Base-by-base conservation (phyloP, 768 basidiomycete genomes). In the Trichaptum fuscoviolaceum region DNA sequence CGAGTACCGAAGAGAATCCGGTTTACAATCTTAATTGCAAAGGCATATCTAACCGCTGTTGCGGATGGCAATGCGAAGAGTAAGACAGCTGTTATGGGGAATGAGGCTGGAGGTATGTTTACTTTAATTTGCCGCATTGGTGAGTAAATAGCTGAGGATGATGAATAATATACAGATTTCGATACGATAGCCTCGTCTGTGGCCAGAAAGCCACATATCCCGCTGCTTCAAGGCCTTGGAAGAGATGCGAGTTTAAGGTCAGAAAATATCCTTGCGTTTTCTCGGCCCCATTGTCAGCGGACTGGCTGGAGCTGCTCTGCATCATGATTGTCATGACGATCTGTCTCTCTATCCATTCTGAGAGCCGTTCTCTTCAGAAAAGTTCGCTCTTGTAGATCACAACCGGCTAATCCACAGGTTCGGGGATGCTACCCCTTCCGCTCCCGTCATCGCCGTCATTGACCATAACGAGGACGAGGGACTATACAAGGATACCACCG, bases 401-500 rank as follows among this genome's bases (percentile, higher is more conserved):
- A 99, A 99, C 73, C 80, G 81, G 7, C 82, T 97, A 23, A 76
- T 75, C 27, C 71, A 78, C 1, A 71, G 72, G 42, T 90, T 85
- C 73, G 69, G 76, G 1, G 52, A 67, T 2, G 73, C 77, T 57
- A 82, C 81, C 68, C 76, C 80, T 0, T 72, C 75, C 36, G 77
- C 81, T 0, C 76, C 77, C 20, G 93, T 99, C 15, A 80, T 85
- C 0, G 88, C 90, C 1, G 81, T 99, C 63, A 78, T 99, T 30
- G 97, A 99, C 75, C 96, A 99, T 73, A 95, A 99, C 73, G 87
- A 82, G 18, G 96, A 99, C 75, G 96, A 99, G 72, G 81, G 83
- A 0, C 75, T 82, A 1, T 84, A 97, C 75, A 75, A 74, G 5
- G 82, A 84, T 64, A 84, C 80, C 1, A 87, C 87, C 0, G 75